Evolutionary conservation across 2,329 filamentous ascomycete genomes (phyloP).

Genomic region (Graphiopsis chlorocephala): DNA sequence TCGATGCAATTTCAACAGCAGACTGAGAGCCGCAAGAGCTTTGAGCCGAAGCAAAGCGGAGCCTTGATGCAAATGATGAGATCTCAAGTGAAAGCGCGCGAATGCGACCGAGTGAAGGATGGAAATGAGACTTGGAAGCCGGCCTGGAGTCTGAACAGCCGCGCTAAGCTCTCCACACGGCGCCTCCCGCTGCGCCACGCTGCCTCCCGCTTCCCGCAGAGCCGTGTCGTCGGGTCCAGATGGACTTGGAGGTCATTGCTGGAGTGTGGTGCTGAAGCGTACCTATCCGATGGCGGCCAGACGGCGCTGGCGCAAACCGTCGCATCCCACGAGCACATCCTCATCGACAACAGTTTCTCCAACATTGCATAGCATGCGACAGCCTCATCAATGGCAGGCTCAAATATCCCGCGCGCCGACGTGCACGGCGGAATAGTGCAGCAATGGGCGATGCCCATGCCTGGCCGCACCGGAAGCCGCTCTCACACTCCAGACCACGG

Average conservation of each 20-base stretch:
- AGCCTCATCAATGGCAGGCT: slow-evolving; percentile 23
- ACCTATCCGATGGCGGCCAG: not conserved
- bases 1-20: not conserved
- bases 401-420: slow-evolving; percentile 25
- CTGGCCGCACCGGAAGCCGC: slow-evolving; percentile 21
- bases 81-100: not conserved
- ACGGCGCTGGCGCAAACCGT: slow-evolving; percentile 8
- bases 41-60: not conserved
- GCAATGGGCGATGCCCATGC: slow-evolving; percentile 22
- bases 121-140: slow-evolving; percentile 12
- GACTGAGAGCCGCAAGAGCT: not conserved
- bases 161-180: slow-evolving; percentile 1
- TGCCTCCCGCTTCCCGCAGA: slow-evolving; percentile 11
- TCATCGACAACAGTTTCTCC: not conserved
- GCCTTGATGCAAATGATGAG: not conserved
- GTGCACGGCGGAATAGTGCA: slow-evolving; percentile 30
- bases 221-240: slow-evolving; percentile 5
- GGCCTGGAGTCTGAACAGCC: not conserved
- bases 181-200: not conserved
- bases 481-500: slow-evolving; percentile 16
- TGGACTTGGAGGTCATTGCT: not conserved
- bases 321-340: not conserved
- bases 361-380: slow-evolving; percentile 19
- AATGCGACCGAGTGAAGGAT: not conserved
- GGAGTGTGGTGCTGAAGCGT: not conserved